phyloP scores from a whole-genome alignment of 1,284 basidiomycete genomes.

The Cystobasidium sp. region DNA sequence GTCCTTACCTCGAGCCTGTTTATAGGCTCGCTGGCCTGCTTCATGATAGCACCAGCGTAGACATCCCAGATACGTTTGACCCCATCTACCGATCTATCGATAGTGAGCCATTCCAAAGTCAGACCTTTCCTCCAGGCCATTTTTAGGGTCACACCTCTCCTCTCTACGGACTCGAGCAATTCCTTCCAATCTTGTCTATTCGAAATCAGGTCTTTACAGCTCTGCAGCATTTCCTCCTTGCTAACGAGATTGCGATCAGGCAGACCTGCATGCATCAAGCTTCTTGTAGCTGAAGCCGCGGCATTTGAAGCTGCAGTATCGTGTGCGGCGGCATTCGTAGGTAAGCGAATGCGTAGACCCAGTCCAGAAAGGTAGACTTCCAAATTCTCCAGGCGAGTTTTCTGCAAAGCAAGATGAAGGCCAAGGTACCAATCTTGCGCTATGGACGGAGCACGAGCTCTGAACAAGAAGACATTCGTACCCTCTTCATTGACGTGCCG shows the following conservation, averaged over 20 bases:
- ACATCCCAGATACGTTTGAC: slow-evolving; percentile 35
- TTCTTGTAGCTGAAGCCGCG: slow-evolving; percentile 16
- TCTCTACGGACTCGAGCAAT: slow-evolving; percentile 42
- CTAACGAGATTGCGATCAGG: slow-evolving; percentile 30
- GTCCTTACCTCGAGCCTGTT: slow-evolving; percentile 28
- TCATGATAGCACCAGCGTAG: slow-evolving; percentile 40
- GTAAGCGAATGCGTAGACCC: slow-evolving; percentile 46
- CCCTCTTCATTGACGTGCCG: slow-evolving; percentile 47
- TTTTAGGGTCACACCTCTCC: slow-evolving; percentile 34
- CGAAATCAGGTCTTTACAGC: slow-evolving; percentile 30
- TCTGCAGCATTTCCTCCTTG: slow-evolving; percentile 41
- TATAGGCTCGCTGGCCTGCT: slow-evolving; percentile 17
- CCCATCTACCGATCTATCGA: slow-evolving; percentile 39
- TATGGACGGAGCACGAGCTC: slow-evolving; percentile 42
- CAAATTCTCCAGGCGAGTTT: slow-evolving; percentile 38
- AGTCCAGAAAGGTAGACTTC: slow-evolving; percentile 47
- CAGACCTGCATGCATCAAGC: slow-evolving; percentile 24
- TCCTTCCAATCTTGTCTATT: slow-evolving; percentile 47
- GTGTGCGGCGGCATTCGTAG: slow-evolving; percentile 29
- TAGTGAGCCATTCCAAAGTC: slow-evolving; percentile 50
- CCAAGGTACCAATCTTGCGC: slow-evolving; percentile 51
- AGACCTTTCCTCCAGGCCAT: slow-evolving; percentile 48
- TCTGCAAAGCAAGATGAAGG: slow-evolving; percentile 46
- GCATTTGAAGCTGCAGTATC: neutral
- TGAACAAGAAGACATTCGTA: slow-evolving; percentile 50